Percentiles rank a stretch among this genome's conserved stretches.
phyloP scores from a whole-genome alignment of 768 basidiomycete genomes.

The Coprinellus micaceus region DNA sequence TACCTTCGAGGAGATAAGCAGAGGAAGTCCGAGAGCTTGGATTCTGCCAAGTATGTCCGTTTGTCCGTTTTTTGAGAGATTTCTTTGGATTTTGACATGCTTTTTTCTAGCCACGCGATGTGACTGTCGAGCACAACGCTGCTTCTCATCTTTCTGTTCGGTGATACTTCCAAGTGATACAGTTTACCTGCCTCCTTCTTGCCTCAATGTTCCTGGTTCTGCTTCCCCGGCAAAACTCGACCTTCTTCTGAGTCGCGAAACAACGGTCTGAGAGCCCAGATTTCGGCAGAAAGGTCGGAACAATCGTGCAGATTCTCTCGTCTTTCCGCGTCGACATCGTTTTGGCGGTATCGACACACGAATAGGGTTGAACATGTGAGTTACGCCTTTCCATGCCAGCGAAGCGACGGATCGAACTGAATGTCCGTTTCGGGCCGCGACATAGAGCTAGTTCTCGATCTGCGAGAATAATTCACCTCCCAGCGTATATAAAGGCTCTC shows the following conservation, averaged over 20 bases:
- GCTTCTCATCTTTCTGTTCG: constrained; percentile 1
- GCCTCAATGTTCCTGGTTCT: neutral
- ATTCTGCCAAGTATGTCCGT: neutral
- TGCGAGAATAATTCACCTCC: neutral
- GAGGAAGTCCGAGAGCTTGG: neutral
- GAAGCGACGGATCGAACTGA: neutral
- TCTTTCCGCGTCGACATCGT: neutral
- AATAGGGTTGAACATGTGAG: constrained; percentile 3
- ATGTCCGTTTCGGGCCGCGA: neutral
- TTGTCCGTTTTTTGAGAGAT: neutral
- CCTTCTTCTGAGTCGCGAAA: constrained; percentile 1
- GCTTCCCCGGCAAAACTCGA: neutral
- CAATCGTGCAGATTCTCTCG: constrained; percentile 4
- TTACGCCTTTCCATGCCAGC: neutral
- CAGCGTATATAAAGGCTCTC: neutral
- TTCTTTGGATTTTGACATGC: neutral
- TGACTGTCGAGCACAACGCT: neutral
- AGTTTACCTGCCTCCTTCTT: neutral
- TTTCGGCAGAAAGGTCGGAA: constrained; percentile 6
- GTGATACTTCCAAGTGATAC: constrained; percentile 3
- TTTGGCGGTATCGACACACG: neutral
- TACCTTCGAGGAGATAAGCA: constrained; percentile 3
- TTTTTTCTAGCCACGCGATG: constrained; percentile 2
- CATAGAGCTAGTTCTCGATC: neutral
- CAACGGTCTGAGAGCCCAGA: constrained; percentile 1